A percentile compares a stretch with the other conserved stretches of the same genome.
These are phyloP conservation scores for Daldinia caldariorum DNA, from an alignment of 495 filamentous ascomycete genomes.

Conservation along the genomic window DNA sequence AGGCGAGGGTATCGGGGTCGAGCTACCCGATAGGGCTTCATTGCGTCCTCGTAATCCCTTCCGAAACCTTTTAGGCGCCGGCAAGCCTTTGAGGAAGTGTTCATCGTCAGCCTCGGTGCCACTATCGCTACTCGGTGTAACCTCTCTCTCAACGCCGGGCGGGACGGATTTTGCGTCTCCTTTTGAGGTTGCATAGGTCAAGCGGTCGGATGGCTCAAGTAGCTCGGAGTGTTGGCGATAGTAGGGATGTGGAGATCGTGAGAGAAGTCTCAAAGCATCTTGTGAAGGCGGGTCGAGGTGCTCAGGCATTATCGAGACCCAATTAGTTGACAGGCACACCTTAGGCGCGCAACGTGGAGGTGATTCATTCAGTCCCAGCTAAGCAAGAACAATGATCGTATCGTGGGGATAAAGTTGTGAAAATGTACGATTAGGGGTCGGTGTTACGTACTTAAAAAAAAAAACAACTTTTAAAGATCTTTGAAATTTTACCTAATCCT, in stretches of 20 bases:
- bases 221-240: slow-evolving; percentile 65
- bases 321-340: slow-evolving; percentile 25
- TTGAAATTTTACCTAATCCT: neutral
- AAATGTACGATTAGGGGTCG: slow-evolving; percentile 5
- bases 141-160: slow-evolving; percentile 50
- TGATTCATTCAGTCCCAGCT: slow-evolving; percentile 32
- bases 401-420: neutral
- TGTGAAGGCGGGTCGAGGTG: slow-evolving; percentile 51
- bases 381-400: neutral
- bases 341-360: slow-evolving; percentile 31
- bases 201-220: slow-evolving; percentile 54
- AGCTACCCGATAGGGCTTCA: slow-evolving; percentile 57
- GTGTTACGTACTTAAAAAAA: neutral
- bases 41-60: slow-evolving; percentile 75
- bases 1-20: slow-evolving; percentile 69
- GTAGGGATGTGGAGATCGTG: slow-evolving; percentile 83
- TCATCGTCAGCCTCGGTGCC: slow-evolving; percentile 95
- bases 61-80: slow-evolving; percentile 75
- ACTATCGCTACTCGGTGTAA: slow-evolving; percentile 79
- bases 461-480: slow-evolving; percentile 7
- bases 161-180: slow-evolving; percentile 34
- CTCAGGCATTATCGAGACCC: slow-evolving; percentile 53
- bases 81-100: slow-evolving; percentile 79
- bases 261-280: slow-evolving; percentile 61
- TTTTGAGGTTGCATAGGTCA: slow-evolving; percentile 26